A percentile compares a stretch with the other conserved stretches of the same genome.
Evolutionary conservation across 2,329 filamentous ascomycete genomes (phyloP).

Genomic region (Ascosphaera aggregata): DNA sequence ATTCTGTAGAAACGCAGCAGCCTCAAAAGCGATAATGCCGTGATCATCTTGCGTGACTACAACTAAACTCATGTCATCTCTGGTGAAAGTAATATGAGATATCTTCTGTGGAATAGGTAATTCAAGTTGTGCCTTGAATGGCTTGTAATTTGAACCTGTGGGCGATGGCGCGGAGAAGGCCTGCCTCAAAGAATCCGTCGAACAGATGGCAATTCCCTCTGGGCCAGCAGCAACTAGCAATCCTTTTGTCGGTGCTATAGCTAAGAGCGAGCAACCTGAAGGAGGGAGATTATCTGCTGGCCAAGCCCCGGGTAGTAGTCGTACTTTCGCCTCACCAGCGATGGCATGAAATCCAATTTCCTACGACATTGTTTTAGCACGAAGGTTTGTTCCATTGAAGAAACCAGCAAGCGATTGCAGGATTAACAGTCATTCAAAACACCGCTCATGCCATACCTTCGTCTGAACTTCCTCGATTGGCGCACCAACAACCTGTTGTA

Average conservation of each 20-base stretch:
- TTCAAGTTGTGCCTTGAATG: slow-evolving; percentile 49
- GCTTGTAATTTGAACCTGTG: slow-evolving; percentile 37
- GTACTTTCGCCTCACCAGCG: slow-evolving; percentile 60
- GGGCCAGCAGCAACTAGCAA: slow-evolving; percentile 75
- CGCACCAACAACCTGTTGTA: too few relatives aligned
- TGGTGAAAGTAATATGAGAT: slow-evolving; percentile 74
- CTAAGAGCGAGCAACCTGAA: slow-evolving; percentile 59
- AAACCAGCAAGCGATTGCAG: neutral
- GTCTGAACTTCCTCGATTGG: too few relatives aligned
- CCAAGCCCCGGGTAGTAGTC: slow-evolving; percentile 57
- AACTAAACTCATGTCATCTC: slow-evolving; percentile 68
- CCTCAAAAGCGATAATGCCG: slow-evolving; percentile 64
- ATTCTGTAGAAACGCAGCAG: slow-evolving; percentile 41
- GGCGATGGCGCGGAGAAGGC: slow-evolving; percentile 40
- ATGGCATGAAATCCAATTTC: slow-evolving; percentile 61
- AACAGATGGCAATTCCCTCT: slow-evolving; percentile 50
- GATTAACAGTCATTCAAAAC: neutral
- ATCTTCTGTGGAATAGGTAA: slow-evolving; percentile 52
- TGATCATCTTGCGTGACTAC: slow-evolving; percentile 62
- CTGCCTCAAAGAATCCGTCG: slow-evolving; percentile 53
- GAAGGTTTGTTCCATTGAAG: too few relatives aligned
- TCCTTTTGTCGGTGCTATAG: slow-evolving; percentile 55
- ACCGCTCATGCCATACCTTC: too few relatives aligned
- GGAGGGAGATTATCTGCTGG: slow-evolving; percentile 42
- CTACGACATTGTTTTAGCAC: too few relatives aligned